These are phyloP conservation scores for Oryza officinalis DNA, from an alignment of 176 grass and related monocot species.

Conservation along the genomic window DNA sequence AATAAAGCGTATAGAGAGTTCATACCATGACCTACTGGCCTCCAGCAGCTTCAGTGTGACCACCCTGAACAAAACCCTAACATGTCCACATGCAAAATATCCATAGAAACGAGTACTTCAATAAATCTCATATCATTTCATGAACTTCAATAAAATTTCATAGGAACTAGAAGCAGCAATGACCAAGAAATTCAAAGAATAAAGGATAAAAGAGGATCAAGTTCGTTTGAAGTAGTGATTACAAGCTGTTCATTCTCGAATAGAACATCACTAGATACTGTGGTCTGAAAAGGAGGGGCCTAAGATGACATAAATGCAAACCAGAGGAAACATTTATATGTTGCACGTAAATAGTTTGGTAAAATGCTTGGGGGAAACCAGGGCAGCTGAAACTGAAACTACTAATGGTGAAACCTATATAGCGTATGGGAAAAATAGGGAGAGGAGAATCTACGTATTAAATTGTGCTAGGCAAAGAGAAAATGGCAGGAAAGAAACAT, in stretches of 20 bases:
- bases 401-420: not conserved
- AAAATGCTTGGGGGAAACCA: slow-evolving; percentile 7
- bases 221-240: not conserved
- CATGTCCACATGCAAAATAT: not conserved
- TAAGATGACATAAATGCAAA: slow-evolving; percentile 5
- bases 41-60: not conserved
- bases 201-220: not conserved
- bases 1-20: not conserved
- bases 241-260: not conserved
- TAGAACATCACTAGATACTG: not conserved
- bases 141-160: not conserved
- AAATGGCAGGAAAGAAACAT: not conserved
- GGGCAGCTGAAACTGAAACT: not conserved
- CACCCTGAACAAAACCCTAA: not conserved
- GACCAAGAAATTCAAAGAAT: not conserved
- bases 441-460: not conserved
- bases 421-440: not conserved
- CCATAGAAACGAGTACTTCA: not conserved
- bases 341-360: not conserved
- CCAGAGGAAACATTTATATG: not conserved
- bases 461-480: not conserved
- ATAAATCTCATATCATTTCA: not conserved
- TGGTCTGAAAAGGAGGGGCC: not conserved
- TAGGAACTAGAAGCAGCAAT: not conserved
- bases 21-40: not conserved